These are phyloP conservation scores for Komagataella populi DNA, from an alignment of 805 yeast genomes.

Conservation along the genomic window DNA sequence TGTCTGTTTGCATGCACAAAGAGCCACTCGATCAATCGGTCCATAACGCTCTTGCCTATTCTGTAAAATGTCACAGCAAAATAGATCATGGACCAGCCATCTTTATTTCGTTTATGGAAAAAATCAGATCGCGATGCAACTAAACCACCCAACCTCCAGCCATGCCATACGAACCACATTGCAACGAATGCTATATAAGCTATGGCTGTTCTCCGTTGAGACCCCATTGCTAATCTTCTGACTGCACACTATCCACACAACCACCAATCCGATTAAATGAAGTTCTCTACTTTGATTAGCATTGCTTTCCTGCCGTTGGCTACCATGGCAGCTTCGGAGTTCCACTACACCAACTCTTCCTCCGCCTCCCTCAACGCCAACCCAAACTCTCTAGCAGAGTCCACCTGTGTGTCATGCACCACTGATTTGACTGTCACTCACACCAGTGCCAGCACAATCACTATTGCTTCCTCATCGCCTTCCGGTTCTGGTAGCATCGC, in stretches of 20 bases:
- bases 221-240: not conserved
- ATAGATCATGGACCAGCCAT: not conserved
- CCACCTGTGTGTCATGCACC: conserved; percentile 4
- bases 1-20: not conserved
- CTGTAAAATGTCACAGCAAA: not conserved
- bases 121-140: not conserved
- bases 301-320: not conserved
- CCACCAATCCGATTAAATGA: not conserved
- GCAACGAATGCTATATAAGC: not conserved
- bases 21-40: not conserved
- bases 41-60: not conserved
- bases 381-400: not conserved
- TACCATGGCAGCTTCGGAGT: not conserved
- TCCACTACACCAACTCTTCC: not conserved
- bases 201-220: not conserved
- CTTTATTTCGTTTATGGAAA: not conserved
- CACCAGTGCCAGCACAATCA: conserved; percentile 6
- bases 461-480: conserved; percentile 3
- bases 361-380: not conserved
- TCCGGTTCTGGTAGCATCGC: conserved; percentile 5
- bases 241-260: not conserved
- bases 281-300: not conserved
- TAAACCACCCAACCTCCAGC: not conserved
- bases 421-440: conserved; percentile 8
- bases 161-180: not conserved